Conservation (phyloP, 148 eudicot species). For the Polygonum maritimum region DNA sequence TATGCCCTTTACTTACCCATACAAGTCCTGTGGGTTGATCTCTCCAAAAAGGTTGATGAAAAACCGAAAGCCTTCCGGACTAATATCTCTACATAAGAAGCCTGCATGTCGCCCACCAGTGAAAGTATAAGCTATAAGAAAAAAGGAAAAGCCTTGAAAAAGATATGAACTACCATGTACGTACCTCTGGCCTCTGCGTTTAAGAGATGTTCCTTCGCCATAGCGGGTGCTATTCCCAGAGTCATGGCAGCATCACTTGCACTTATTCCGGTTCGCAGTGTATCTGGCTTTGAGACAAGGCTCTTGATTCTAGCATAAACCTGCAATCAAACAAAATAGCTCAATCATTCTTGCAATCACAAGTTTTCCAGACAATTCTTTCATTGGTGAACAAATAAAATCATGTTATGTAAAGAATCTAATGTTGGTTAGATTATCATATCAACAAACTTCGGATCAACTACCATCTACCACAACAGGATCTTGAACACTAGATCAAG, state of each 20-base stretch:
- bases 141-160: neutral
- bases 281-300: conserved; percentile 57
- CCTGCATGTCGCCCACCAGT: conserved; percentile 35
- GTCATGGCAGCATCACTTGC: conserved; percentile 94
- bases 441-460: neutral
- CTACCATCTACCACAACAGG: neutral
- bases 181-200: conserved; percentile 91
- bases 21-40: conserved; percentile 43
- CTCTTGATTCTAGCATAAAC: conserved; percentile 65
- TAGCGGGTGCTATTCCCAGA: conserved; percentile 90
- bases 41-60: conserved; percentile 75
- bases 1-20: conserved; percentile 44
- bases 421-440: neutral
- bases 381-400: neutral
- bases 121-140: conserved; percentile 4
- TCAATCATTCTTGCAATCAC: neutral
- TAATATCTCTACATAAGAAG: conserved; percentile 84
- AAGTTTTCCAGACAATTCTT: neutral
- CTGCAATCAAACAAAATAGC: conserved; percentile 18
- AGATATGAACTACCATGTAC: conserved; percentile 17
- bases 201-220: conserved; percentile 96
- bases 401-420: neutral
- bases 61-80: conserved; percentile 97
- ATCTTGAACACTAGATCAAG: neutral
- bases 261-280: conserved; percentile 60